Base-by-base conservation (phyloP, 495 filamentous ascomycete genomes). In the Hypoxylon fragiforme region DNA sequence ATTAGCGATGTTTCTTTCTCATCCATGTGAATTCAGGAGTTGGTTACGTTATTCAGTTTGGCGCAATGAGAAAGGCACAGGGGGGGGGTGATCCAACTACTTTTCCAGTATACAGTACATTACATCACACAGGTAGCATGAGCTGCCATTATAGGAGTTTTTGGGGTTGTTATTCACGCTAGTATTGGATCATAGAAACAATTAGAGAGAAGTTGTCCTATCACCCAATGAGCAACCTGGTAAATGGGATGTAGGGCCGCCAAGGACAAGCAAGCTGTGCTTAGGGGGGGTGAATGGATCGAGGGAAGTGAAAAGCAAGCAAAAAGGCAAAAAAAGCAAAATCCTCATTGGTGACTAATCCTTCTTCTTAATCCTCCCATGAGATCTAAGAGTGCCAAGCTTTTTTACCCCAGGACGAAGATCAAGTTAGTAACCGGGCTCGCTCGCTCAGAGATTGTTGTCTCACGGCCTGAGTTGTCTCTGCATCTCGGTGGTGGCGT, bases 61-160 rank as follows among this genome's bases (percentile, higher is more conserved):
- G 58, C 58, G 58, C 48, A 62, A 62, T 38, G 48, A 56, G 44
- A 60, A 21, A 56, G 42, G 52, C 31, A 47, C n/a, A n/a, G n/a
- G n/a, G 24, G 9, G 24, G 24, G 58, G 52, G 22, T 39, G 34
- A 48, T 48, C 39, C 49, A 49, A 47, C 34, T 14, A 39, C 32
- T 53, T 13, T 34, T n/a, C n/a, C 24, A 28, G 12, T 34, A 53
- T 59, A 16, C 38, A 50, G 35, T 50, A 37, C 37, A 55, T 43
- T 56, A 51, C 57, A 56, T 61, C 13, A 44, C 38, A 45, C 37
- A 39, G 44, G 58, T 44, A 50, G 58, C 43, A 26, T 56, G 16
- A 52, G 51, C 51, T 56, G 42, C 43, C 38, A 4, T 48, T 44
- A 39, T 41, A 49, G 58, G 52, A 52, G 58, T 62, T 45, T 13